A percentile compares a stretch with the other conserved stretches of the same genome.
phyloP scores from a whole-genome alignment of 257 asterid genomes.

The Scutellaria barbata region DNA sequence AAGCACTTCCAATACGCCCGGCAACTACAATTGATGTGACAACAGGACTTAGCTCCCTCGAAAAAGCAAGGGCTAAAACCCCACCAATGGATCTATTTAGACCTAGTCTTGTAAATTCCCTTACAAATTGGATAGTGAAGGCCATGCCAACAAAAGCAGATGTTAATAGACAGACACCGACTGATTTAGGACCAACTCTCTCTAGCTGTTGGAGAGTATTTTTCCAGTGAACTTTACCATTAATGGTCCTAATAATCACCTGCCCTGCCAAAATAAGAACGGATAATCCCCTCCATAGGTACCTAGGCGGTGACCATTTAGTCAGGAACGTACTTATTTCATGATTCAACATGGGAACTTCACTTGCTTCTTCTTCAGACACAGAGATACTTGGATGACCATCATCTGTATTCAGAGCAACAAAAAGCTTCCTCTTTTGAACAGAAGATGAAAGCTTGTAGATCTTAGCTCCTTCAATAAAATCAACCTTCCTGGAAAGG shows the following conservation, averaged over 20 bases:
- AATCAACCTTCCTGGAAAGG: slow-evolving; percentile 41
- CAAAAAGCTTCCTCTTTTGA: slow-evolving; percentile 39
- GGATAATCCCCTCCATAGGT: slow-evolving; percentile 91
- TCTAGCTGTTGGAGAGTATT: slow-evolving; percentile 87
- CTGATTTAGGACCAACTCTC: slow-evolving; percentile 93
- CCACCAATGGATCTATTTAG: slow-evolving; percentile 94
- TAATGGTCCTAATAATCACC: slow-evolving; percentile 59
- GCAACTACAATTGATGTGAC: slow-evolving; percentile 92
- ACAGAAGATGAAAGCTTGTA: slow-evolving; percentile 40
- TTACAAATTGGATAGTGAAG: slow-evolving; percentile 90
- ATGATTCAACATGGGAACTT: slow-evolving; percentile 35
- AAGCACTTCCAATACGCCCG: slow-evolving; percentile 94
- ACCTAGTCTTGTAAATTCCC: slow-evolving; percentile 93
- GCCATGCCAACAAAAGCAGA: slow-evolving; percentile 99
- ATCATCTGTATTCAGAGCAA: slow-evolving; percentile 53
- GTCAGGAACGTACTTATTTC: slow-evolving; percentile 53
- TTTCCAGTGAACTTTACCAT: slow-evolving; percentile 82
- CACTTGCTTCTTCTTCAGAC: slow-evolving; percentile 49
- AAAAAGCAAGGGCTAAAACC: slow-evolving; percentile 87
- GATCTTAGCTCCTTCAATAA: slow-evolving; percentile 40
- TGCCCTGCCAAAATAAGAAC: slow-evolving; percentile 79
- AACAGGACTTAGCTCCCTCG: slow-evolving; percentile 93
- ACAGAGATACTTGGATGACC: slow-evolving; percentile 53
- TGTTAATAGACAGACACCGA: slow-evolving; percentile 87
- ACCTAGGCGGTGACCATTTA: slow-evolving; percentile 89